A percentile compares a stretch with the other conserved stretches of the same genome.
Evolutionary conservation across 2,329 filamentous ascomycete species (phyloP).

Genomic region (Sclerotinia borealis): DNA sequence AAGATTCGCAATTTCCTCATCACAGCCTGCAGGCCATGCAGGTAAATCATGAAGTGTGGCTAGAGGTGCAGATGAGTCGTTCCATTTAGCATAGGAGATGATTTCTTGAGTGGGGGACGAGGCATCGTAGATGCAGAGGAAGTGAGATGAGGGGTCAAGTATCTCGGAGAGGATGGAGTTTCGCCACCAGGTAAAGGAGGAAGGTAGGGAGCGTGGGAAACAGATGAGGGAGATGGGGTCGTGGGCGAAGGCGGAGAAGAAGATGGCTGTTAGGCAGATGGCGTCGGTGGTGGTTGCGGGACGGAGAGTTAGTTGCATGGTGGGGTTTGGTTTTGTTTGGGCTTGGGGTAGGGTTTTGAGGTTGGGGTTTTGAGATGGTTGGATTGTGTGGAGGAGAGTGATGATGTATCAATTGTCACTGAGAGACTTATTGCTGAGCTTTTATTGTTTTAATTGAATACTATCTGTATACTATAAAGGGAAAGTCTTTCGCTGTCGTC

Average conservation of each 20-base stretch:
- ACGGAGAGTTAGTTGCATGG: conserved; percentile 33
- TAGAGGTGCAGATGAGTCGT: conserved; percentile 25
- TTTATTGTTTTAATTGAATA: background rate
- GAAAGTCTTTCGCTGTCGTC: background rate
- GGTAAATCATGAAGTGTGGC: conserved; percentile 27
- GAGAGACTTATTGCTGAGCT: too few species aligned
- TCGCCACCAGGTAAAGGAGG: conserved; percentile 35
- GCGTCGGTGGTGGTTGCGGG: conserved; percentile 38
- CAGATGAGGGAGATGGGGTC: conserved; percentile 36
- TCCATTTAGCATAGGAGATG: conserved; percentile 46
- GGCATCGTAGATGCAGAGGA: conserved; percentile 38
- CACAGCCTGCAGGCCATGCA: conserved; percentile 38
- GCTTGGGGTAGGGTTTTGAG: background rate
- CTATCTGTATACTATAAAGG: background rate
- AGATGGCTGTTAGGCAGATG: conserved; percentile 37
- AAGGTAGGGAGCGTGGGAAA: conserved; percentile 31
- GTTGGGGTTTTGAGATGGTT: background rate
- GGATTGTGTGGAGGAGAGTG: background rate
- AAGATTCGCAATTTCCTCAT: conserved; percentile 33
- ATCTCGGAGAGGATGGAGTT: conserved; percentile 36
- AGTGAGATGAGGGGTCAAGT: conserved; percentile 34
- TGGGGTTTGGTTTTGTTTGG: background rate
- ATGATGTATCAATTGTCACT: background rate
- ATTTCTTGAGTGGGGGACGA: conserved; percentile 26
- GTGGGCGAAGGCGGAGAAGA: conserved; percentile 40